phyloP scores from a whole-genome alignment of 345 rosid genomes.

The Linum trigynum region DNA sequence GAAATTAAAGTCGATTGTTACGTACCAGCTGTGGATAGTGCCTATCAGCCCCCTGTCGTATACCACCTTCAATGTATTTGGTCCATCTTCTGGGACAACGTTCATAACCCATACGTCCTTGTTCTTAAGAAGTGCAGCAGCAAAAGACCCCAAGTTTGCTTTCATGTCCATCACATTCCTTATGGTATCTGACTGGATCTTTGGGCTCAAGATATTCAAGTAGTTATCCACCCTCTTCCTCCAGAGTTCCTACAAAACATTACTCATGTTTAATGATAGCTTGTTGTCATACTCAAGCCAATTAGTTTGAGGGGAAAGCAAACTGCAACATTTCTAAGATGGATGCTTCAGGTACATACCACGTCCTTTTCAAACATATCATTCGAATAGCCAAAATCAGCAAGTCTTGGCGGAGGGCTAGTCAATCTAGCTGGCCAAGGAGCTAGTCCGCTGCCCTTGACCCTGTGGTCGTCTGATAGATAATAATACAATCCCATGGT shows the following conservation, averaged over 20 bases:
- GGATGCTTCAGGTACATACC: constrained; percentile 28
- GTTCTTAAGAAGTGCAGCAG: constrained; percentile 59
- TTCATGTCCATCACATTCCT: constrained; percentile 99
- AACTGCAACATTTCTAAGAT: neutral
- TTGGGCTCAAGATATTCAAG: constrained; percentile 73
- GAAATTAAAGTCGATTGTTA: neutral
- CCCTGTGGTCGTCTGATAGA: constrained; percentile 58
- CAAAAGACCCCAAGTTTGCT: constrained; percentile 85
- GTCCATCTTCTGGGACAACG: constrained; percentile 70
- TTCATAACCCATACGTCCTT: constrained; percentile 96
- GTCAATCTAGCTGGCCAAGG: constrained; percentile 97
- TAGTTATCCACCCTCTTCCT: constrained; percentile 59
- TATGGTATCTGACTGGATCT: constrained; percentile 49
- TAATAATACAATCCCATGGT: constrained; percentile 8
- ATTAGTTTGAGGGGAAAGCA: neutral
- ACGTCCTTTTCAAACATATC: constrained; percentile 79
- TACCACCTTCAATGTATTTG: constrained; percentile 69
- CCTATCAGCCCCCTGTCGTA: constrained; percentile 89
- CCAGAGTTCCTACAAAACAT: constrained; percentile 59
- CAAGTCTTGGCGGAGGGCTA: constrained; percentile 77
- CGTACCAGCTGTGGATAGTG: constrained; percentile 70
- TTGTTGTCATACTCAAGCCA: neutral
- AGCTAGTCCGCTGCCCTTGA: constrained; percentile 85
- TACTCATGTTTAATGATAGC: constrained; percentile 1
- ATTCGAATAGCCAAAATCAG: constrained; percentile 75